Base-by-base conservation (phyloP, 495 filamentous ascomycete genomes). In the Rostrohypoxylon terebratum region DNA sequence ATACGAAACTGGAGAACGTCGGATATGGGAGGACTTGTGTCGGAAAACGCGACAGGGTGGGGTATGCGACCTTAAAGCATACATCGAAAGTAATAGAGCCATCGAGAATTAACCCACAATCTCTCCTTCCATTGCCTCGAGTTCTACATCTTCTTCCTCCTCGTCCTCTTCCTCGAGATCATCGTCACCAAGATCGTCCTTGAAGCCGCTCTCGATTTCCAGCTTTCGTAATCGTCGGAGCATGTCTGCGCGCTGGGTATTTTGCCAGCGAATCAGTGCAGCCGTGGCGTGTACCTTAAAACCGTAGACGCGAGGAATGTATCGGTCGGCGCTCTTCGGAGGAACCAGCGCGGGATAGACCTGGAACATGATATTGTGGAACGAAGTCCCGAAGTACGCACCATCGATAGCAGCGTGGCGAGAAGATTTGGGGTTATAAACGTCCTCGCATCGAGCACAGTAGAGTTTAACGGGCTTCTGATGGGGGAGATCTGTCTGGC, bases 291-390 rank as follows among this genome's bases (percentile, higher is more conserved):
- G 96, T 7, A 98, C 93, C 74, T 92, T 93, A 85, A 99, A 99
- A 14, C 96, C 96, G 80, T 94, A 99, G 53, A 97, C 91, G 48
- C 90, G 87, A 14, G 96, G 96, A 57, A 93, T 88, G 79, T 97
- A 97, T 51, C 95, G 87, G 62, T 94, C 90, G 62, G 88, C 84
- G 78, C 86, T 92, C 87, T 98, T 98, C 70, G 88, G 84, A 4
- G 96, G 95, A 44, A 96, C 87, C 47, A 98, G 81, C 1, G 92
- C 90, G 1, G 96, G 96, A 75, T 98, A 98, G 33, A 98, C 96
- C 81, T 99, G 96, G 86, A 98, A 98, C 59, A 99, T 88, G 81
- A 99, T 98, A 79, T 97, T 97, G 85, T 97, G 95, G 86, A 99
- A 99, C 5, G 92, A 95, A 44, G 96, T 93, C 61, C 96, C 96